phyloP scores from a whole-genome alignment of 768 basidiomycete genomes.

The Tulasnella sp. region DNA sequence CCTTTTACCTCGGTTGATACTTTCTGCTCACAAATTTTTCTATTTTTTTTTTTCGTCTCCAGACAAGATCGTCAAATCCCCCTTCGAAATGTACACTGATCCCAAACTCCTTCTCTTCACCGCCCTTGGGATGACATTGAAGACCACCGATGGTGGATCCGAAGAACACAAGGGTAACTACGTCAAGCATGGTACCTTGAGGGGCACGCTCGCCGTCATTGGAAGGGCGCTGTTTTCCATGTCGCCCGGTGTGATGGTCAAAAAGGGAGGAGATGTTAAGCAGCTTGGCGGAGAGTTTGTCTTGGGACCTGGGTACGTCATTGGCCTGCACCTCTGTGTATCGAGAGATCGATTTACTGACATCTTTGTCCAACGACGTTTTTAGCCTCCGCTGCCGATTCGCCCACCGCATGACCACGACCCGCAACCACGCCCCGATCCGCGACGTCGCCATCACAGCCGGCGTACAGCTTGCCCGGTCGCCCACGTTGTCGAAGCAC shows the following conservation, averaged over 20 bases:
- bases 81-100: conserved; percentile 73
- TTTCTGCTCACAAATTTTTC: neutral
- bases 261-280: conserved; percentile 62
- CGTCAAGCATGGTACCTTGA: conserved; percentile 54
- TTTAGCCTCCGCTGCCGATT: conserved; percentile 56
- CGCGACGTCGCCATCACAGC: conserved; percentile 58
- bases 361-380: neutral
- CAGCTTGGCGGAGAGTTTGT: conserved; percentile 91
- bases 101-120: conserved; percentile 60
- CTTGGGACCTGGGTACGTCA: conserved; percentile 52
- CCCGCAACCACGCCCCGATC: conserved; percentile 69
- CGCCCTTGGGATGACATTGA: conserved; percentile 66
- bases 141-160: conserved; percentile 38
- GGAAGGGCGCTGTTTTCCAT: conserved; percentile 52
- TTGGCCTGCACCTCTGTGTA: conserved; percentile 28
- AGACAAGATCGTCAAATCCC: conserved; percentile 59
- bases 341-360: neutral
- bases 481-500: neutral
- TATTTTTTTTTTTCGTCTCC: conserved; percentile 12
- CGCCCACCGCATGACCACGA: conserved; percentile 77
- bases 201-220: conserved; percentile 68
- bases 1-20: neutral
- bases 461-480: conserved; percentile 29
- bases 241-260: conserved; percentile 64
- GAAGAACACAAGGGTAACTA: conserved; percentile 47